phyloP scores from a whole-genome alignment of 1,284 basidiomycete genomes.

The Fomitopsis pinicola region DNA sequence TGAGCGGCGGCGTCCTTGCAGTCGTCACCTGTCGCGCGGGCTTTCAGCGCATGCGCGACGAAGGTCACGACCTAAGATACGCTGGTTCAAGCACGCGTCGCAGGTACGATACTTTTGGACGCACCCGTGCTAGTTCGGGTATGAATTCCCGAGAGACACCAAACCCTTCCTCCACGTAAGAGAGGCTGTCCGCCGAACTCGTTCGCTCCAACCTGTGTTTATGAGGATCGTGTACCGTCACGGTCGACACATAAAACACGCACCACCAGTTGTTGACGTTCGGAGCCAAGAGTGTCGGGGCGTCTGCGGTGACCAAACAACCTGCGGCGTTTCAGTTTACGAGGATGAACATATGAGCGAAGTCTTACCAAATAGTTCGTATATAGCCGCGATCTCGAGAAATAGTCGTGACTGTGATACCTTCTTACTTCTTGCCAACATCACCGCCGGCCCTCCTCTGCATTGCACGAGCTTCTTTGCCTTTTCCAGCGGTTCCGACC shows the following conservation, averaged over 20 bases:
- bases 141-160: constrained; percentile 35
- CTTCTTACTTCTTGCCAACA: constrained; percentile 34
- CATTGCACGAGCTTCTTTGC: constrained; percentile 37
- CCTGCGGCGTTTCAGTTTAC: constrained; percentile 17
- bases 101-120: background rate
- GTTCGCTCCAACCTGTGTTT: constrained; percentile 23
- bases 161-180: constrained; percentile 43
- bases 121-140: constrained; percentile 28
- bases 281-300: constrained; percentile 34
- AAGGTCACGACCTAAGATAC: constrained; percentile 17
- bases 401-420: constrained; percentile 36
- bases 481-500: constrained; percentile 37
- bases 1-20: background rate
- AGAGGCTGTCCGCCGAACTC: constrained; percentile 29
- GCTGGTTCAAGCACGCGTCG: background rate
- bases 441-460: constrained; percentile 33
- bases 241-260: constrained; percentile 14
- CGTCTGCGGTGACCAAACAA: constrained; percentile 37
- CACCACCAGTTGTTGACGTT: constrained; percentile 39
- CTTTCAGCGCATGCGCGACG: constrained; percentile 17
- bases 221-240: constrained; percentile 5
- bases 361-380: constrained; percentile 37
- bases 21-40: background rate
- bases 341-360: background rate
- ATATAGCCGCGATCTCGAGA: constrained; percentile 43